Base-by-base conservation (phyloP, 768 basidiomycete genomes). In the Termitomyces sp. region DNA sequence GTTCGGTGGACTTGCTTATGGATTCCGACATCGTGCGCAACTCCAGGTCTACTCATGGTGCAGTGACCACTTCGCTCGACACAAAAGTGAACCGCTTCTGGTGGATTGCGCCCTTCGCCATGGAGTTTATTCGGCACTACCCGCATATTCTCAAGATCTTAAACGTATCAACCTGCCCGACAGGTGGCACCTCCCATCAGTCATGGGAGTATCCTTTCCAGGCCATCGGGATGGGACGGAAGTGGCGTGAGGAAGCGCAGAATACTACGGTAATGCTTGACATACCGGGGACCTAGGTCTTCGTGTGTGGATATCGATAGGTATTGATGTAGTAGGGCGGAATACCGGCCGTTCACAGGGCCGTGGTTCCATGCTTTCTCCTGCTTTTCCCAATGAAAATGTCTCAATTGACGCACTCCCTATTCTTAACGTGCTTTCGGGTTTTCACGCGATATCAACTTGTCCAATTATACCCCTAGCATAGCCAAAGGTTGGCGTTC, bases 351-450 rank as follows among this genome's bases (percentile, higher is more conserved):
- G 53, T 52, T 57, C 45, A 54, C 59, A 56, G 53, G 60, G 48
- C 32, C 42, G 53, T 50, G 7, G 14, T 10, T 49, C 47, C 47
- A 32, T 35, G 34, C 21, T 35, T 35, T 49, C 23, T 31, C 47
- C 47, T 17, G 47, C 40, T 37, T 44, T 53, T 27, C 46, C 47
- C 45, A 47, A 58, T 43, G 8, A 29, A 47, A 51, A 58, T 61
- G 60, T 61, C 60, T 61, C 27, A 54, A 56, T 56, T 62, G 57
- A 45, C 54, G 29, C 37, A 25, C 50, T 47, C 55, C 56, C 60
- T 58, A 51, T 38, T 38, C 53, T 29, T 27, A 57, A 23, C 32
- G 12, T 41, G n/a, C 32, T 38, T 52, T 45, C 40, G 44, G 59
- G 17, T 48, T 48, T 53, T 53, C 57, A 59, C 60, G 49, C 57